Base-by-base conservation (phyloP, 805 yeast species). In the Kregervanrija pseudodelftensis region DNA sequence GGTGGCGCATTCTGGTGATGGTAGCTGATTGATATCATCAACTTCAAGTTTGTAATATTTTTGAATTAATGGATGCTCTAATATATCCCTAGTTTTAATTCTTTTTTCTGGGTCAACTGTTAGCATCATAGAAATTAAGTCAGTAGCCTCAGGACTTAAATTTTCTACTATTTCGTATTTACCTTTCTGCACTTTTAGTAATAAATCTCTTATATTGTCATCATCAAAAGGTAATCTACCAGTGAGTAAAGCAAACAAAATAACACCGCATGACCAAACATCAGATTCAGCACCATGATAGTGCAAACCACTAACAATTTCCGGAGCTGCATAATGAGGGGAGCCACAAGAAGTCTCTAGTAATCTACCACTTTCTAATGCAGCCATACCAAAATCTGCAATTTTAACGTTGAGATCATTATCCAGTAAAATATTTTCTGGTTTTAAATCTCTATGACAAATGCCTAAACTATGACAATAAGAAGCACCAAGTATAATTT, bases 331-430 rank as follows among this genome's bases (percentile, higher is more conserved):
- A 64, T 93, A 93, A 64, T 93, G 99, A 8, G 99, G 99, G 13
- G 97, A 89, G 1, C 99, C 99, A 66, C 99, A 93, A 14, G 95
- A 82, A 4, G 99, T 93, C 63, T 91, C 97, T 46, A 93, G 70
- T 58, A 91, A 67, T 55, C 84, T 79, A 43, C 76, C 77, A n/a
- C 69, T 60, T 63, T 93, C 98, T 39, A 93, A 69, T 7, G 99
- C 98, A 13, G 99, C 99, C 99, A 93, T 93, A 32, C 99, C 99
- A 62, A 93, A 93, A 66, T 93, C 99, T 9, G 99, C 99, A 53
- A 93, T 88, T 64, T 93, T 93, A 63, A 93, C 90, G 63, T 88
- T 89, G 50, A 82, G 78, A 61, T 87, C 76, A 59, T 82, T 81
- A 67, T 90, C 98, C 37, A 90, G 69, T 42, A 85, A 63, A 22